Evolutionary conservation across 163 green algal species (phyloP).

Genomic region (Smithsoniella earleae): DNA sequence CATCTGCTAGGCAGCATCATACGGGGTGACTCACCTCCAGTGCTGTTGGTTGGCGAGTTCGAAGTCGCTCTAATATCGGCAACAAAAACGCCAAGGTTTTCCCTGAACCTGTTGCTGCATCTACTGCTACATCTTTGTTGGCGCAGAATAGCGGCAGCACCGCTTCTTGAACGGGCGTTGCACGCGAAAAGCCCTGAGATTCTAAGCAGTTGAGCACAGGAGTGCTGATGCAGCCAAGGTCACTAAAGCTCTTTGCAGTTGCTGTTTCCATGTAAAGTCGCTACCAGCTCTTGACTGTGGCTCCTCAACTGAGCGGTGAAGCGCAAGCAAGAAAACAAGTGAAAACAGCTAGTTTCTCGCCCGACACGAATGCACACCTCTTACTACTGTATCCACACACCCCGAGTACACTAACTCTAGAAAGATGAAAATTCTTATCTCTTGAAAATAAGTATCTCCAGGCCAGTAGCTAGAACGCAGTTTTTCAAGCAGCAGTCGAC

Average conservation of each 20-base stretch:
- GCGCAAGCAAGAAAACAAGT: too few relatives aligned
- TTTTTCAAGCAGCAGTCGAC: too few relatives aligned
- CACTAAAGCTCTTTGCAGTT: conserved; percentile 31
- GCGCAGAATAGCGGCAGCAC: conserved; percentile 80
- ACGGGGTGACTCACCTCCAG: conserved; percentile 5
- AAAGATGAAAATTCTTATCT: too few relatives aligned
- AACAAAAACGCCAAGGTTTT: conserved; percentile 97
- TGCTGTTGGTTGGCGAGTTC: not conserved
- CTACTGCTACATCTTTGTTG: conserved; percentile 94
- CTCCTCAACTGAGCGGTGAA: too few relatives aligned
- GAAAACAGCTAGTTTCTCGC: too few relatives aligned
- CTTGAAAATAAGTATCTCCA: too few relatives aligned
- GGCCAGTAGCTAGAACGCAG: too few relatives aligned
- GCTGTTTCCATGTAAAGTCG: too few relatives aligned
- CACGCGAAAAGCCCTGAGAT: conserved; percentile 47
- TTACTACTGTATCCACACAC: too few relatives aligned
- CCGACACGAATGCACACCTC: too few relatives aligned
- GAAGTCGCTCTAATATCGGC: conserved; percentile 78
- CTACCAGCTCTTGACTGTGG: too few relatives aligned
- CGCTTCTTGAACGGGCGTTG: conserved; percentile 84
- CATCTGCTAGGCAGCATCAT: not conserved
- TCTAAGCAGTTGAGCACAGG: conserved; percentile 46
- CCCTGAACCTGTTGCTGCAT: conserved; percentile 87
- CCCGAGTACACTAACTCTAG: too few relatives aligned
- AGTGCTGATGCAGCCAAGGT: conserved; percentile 36